Conservation (phyloP, 2,329 filamentous ascomycete species). For the Verticillium longisporum region DNA sequence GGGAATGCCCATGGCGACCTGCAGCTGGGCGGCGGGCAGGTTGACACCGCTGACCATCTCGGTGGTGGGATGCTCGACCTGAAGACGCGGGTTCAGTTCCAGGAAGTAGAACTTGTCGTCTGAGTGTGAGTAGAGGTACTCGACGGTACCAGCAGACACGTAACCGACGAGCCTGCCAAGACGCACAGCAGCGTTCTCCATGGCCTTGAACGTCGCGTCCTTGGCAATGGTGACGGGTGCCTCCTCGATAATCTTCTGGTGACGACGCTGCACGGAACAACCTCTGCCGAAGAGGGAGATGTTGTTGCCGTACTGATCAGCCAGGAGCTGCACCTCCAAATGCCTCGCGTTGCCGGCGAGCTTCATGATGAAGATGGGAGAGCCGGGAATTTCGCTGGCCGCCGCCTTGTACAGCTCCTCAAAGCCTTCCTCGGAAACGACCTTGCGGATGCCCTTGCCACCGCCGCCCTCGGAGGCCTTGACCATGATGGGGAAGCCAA, state of each 20-base stretch:
- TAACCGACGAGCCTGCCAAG: constrained; percentile 93
- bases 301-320: constrained; percentile 99
- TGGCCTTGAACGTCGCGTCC: constrained; percentile 79
- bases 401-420: constrained; percentile 87
- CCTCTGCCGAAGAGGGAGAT: constrained; percentile 98
- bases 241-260: constrained; percentile 99
- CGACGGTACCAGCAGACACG: constrained; percentile 96
- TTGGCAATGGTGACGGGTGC: constrained; percentile 96
- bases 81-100: constrained; percentile 95
- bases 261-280: constrained; percentile 94
- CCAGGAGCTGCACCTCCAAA: constrained; percentile 93
- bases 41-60: constrained; percentile 99
- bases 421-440: constrained; percentile 78
- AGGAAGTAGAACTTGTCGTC: constrained; percentile 99
- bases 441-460: constrained; percentile 98
- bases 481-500: constrained; percentile 99
- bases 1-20: constrained; percentile 97
- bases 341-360: constrained; percentile 92
- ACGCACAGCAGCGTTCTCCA: constrained; percentile 95
- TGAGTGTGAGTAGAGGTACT: constrained; percentile 96
- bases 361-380: constrained; percentile 99
- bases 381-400: constrained; percentile 94
- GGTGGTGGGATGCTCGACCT: constrained; percentile 98
- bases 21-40: constrained; percentile 91
- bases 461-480: constrained; percentile 99